Percentiles rank a stretch among this genome's conserved stretches.
phyloP scores from a whole-genome alignment of 2,329 filamentous ascomycete species.

The Hirsutella rhossiliensis region DNA sequence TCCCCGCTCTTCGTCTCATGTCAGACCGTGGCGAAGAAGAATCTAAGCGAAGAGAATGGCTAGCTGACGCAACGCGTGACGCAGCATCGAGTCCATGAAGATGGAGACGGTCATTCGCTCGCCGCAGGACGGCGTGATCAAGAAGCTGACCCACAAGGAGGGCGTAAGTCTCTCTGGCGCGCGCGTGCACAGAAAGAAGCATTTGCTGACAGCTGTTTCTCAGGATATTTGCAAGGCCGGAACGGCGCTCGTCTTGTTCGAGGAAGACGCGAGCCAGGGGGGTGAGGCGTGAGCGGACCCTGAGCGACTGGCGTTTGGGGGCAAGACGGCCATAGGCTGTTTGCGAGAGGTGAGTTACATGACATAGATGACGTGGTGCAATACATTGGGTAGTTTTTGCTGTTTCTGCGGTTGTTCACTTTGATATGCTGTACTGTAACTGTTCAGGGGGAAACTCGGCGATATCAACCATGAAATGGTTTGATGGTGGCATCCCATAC shows the following conservation, averaged over 20 bases:
- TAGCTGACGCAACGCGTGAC: not conserved
- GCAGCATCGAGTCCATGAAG: slow-evolving; percentile 75
- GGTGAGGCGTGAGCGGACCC: slow-evolving; percentile 4
- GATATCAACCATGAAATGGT: no score
- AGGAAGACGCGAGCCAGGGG: slow-evolving; percentile 30
- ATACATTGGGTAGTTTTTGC: no score
- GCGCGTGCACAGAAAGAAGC: not conserved
- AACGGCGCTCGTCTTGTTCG: slow-evolving; percentile 62
- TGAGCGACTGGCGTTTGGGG: slow-evolving; percentile 9
- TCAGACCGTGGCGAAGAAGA: not conserved
- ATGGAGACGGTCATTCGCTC: slow-evolving; percentile 79
- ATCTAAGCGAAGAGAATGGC: no score
- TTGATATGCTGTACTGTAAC: no score
- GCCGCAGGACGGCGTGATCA: slow-evolving; percentile 58
- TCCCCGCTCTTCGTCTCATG: not conserved
- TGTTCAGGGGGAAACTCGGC: no score
- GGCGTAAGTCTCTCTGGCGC: slow-evolving; percentile 41
- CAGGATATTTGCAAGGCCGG: slow-evolving; percentile 71
- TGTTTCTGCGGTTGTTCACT: no score
- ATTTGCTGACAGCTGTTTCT: slow-evolving; percentile 6
- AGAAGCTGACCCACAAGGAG: slow-evolving; percentile 61
- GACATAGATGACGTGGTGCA: no score
- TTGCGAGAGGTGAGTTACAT: no score
- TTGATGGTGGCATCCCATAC: no score
- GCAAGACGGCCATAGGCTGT: not conserved